These are phyloP conservation scores for Coniochaeta hoffmannii DNA, from an alignment of 2,329 filamentous ascomycete genomes.

Conservation along the genomic window DNA sequence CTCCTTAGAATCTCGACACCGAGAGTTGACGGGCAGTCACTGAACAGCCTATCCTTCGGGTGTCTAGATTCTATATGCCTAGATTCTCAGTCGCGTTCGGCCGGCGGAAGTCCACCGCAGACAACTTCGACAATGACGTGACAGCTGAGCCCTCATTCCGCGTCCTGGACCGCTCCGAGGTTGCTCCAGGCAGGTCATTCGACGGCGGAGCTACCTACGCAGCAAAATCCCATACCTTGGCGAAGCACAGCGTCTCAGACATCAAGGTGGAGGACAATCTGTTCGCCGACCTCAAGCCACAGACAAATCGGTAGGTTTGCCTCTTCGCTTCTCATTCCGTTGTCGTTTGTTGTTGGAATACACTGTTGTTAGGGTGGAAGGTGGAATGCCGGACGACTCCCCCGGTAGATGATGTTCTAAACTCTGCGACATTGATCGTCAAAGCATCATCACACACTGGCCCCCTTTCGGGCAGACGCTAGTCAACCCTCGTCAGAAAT, in stretches of 20 bases:
- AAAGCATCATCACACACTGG: not conserved
- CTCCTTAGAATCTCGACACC: not conserved
- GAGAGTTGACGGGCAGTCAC: not conserved
- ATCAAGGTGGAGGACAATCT: conserved; percentile 44
- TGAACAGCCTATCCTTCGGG: conserved; percentile 3
- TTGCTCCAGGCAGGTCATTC: conserved; percentile 37
- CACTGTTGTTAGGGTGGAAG: not conserved
- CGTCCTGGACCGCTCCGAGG: conserved; percentile 47
- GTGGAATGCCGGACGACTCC: not conserved
- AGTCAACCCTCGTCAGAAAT: not conserved
- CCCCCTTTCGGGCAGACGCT: not conserved
- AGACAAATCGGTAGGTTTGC: conserved; percentile 41
- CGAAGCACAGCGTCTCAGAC: conserved; percentile 31
- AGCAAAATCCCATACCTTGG: conserved; percentile 26
- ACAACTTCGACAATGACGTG: conserved; percentile 45
- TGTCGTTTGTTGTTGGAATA: not conserved
- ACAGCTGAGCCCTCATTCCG: conserved; percentile 47
- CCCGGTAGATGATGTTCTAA: conserved; percentile 1
- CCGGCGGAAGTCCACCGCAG: conserved; percentile 53
- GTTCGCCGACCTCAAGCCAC: conserved; percentile 44
- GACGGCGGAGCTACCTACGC: conserved; percentile 40
- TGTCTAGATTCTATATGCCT: conserved; percentile 45
- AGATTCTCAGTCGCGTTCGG: conserved; percentile 53
- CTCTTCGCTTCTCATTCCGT: not conserved
- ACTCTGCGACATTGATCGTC: conserved; percentile 4